Conservation (phyloP, 768 basidiomycete species). For the Pleurotus citrinopileatus region DNA sequence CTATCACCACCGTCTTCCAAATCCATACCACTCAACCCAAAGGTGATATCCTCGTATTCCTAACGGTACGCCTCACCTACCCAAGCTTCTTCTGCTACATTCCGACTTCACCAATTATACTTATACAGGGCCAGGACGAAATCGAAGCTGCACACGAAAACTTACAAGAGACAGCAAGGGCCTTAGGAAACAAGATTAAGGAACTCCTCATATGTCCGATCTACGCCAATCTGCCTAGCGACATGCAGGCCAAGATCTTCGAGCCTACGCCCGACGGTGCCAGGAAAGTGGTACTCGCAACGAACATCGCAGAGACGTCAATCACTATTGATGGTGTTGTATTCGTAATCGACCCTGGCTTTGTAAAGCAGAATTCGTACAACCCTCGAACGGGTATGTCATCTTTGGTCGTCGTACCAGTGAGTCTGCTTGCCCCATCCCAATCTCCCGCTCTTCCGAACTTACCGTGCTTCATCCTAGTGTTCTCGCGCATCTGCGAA, state of each 20-base stretch:
- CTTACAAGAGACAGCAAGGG: constrained; percentile 90
- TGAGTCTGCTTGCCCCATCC: constrained; percentile 35
- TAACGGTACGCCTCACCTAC: constrained; percentile 61
- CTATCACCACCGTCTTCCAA: constrained; percentile 98
- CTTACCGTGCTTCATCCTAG: constrained; percentile 33
- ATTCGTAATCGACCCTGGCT: constrained; percentile 98
- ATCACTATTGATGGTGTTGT: constrained; percentile 99
- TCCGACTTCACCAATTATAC: constrained; percentile 2
- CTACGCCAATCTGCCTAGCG: constrained; percentile 97
- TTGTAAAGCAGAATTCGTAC: constrained; percentile 99
- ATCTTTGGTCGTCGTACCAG: constrained; percentile 91
- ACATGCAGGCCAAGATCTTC: constrained; percentile 99
- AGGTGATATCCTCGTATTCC: constrained; percentile 96
- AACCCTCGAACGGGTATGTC: constrained; percentile 99
- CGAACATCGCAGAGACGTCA: constrained; percentile 99
- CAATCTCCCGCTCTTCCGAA: background rate
- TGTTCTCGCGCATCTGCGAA: constrained; percentile 98
- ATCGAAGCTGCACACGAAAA: constrained; percentile 98
- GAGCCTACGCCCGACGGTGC: constrained; percentile 97
- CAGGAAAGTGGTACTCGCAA: constrained; percentile 95
- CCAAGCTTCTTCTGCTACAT: background rate
- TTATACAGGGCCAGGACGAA: constrained; percentile 90
- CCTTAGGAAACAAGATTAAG: constrained; percentile 92
- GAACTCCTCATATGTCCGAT: constrained; percentile 97
- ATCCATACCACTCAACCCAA: constrained; percentile 98